These are phyloP conservation scores for Hypoxylon sp. DNA, from an alignment of 2,329 filamentous ascomycete genomes.

Conservation along the genomic window DNA sequence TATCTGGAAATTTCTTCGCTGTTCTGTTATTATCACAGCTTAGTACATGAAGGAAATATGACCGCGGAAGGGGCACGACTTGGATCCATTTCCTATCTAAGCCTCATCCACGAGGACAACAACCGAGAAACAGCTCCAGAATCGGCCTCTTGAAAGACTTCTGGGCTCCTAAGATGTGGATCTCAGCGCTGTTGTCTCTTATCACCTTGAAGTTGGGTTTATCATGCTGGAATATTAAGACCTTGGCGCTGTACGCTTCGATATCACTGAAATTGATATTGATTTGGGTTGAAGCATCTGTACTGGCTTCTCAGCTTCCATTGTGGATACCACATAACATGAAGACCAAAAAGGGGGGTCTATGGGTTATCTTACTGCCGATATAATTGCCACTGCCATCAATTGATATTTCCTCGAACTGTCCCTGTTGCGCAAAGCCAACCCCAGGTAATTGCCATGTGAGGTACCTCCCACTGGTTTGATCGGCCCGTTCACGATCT, in stretches of 20 bases:
- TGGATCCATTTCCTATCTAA: background rate
- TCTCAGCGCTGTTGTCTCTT: background rate
- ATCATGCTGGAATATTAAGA: background rate
- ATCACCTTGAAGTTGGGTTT: background rate
- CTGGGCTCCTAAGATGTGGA: background rate
- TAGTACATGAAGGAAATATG: background rate
- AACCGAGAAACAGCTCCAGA: background rate
- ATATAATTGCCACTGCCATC: background rate
- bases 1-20: slow-evolving; percentile 24
- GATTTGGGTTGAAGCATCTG: background rate
- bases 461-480: background rate
- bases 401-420: background rate
- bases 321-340: too few relatives aligned
- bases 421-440: background rate
- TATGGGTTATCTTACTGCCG: slow-evolving; percentile 12
- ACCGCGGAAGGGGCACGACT: background rate
- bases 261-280: background rate
- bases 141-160: background rate
- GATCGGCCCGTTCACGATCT: background rate
- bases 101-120: background rate
- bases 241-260: background rate
- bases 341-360: too few relatives aligned
- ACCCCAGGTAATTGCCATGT: background rate
- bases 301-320: background rate
- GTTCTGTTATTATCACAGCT: slow-evolving; percentile 26